phyloP scores from a whole-genome alignment of 441 rosid species.

The Arabidopsis hybrid region DNA sequence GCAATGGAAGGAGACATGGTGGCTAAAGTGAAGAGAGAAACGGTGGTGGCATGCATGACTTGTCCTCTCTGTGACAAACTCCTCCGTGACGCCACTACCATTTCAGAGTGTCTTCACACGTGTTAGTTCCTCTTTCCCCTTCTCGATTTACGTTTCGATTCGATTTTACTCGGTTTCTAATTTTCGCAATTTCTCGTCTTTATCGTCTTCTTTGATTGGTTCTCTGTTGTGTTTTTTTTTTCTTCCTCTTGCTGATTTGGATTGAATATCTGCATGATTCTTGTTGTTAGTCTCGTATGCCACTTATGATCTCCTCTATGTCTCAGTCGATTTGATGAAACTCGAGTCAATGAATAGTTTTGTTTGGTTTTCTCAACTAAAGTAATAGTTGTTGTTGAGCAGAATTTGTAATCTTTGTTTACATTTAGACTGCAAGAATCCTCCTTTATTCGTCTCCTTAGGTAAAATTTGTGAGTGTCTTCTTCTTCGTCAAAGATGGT shows the following conservation, averaged over 20 bases:
- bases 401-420: constrained; percentile 7
- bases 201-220: constrained; percentile 14
- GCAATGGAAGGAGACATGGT: constrained; percentile 48
- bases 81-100: constrained; percentile 86
- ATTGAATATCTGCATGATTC: not conserved
- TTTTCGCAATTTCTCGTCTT: not conserved
- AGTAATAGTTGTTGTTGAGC: constrained; percentile 33
- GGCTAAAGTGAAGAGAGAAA: constrained; percentile 74
- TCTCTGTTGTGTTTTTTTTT: not conserved
- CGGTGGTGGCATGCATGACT: constrained; percentile 88
- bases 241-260: not conserved
- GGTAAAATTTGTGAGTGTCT: not conserved
- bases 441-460: constrained; percentile 10
- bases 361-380: not conserved
- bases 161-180: not conserved
- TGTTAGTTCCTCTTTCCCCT: constrained; percentile 58
- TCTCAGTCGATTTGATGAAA: constrained; percentile 9
- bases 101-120: constrained; percentile 93
- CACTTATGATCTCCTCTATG: not conserved
- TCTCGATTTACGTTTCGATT: constrained; percentile 32
- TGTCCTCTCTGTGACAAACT: constrained; percentile 84
- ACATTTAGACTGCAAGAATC: constrained; percentile 1
- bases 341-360: constrained; percentile 13
- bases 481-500: constrained; percentile 27
- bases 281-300: not conserved